Conservation (phyloP, 768 basidiomycete genomes). For the Tulasnella sp. region DNA sequence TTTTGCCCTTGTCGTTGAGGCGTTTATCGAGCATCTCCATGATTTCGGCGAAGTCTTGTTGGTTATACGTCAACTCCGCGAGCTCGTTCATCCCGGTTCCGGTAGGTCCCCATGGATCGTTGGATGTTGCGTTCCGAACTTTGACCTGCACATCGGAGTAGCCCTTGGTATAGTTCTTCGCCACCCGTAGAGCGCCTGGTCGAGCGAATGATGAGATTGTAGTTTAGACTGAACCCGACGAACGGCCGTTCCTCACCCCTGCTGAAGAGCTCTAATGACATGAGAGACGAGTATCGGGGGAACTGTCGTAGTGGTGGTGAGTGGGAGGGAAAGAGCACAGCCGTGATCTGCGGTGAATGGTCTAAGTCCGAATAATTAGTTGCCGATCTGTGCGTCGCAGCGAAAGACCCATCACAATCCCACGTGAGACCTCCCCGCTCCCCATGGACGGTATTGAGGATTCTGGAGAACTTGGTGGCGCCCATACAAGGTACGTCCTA, state of each 20-base stretch:
- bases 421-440: no score
- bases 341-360: no score
- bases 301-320: background rate
- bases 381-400: background rate
- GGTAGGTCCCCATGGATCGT: conserved; percentile 96
- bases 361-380: no score
- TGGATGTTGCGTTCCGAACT: conserved; percentile 91
- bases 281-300: background rate
- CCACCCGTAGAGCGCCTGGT: conserved; percentile 61
- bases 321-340: no score
- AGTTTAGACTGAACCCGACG: background rate
- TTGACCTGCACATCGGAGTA: conserved; percentile 95
- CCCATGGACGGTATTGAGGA: no score
- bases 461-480: no score
- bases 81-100: conserved; percentile 99
- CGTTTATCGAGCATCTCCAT: conserved; percentile 99
- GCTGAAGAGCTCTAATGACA: conserved; percentile 68
- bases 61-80: conserved; percentile 93
- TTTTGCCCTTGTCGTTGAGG: conserved; percentile 97
- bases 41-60: conserved; percentile 97
- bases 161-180: conserved; percentile 88
- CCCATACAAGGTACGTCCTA: no score
- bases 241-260: conserved; percentile 38
- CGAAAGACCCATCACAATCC: no score
- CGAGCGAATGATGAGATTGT: background rate